Evolutionary conservation across 148 eudicot species (phyloP).

Genomic region (Nyssa sinensis): DNA sequence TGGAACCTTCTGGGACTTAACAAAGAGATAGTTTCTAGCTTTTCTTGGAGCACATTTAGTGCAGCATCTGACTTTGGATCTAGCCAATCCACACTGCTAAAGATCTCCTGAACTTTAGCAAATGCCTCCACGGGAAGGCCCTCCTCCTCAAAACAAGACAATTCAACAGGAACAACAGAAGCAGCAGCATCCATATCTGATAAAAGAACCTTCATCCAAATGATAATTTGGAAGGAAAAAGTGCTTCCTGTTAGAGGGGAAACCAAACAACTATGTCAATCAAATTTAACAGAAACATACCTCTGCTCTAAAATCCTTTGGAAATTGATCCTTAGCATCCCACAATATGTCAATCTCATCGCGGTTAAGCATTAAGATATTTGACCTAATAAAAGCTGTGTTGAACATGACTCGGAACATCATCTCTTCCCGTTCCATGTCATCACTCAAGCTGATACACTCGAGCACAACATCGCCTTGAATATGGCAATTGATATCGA

Average conservation of each 20-base stretch:
- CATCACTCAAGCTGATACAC: conserved; percentile 68
- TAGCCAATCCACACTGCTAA: conserved; percentile 83
- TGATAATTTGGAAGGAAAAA: not conserved
- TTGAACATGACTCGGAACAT: conserved; percentile 91
- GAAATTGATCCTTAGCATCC: conserved; percentile 72
- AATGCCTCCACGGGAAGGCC: conserved; percentile 96
- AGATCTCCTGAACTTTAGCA: conserved; percentile 84
- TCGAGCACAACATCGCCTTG: conserved; percentile 96
- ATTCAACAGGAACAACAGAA: conserved; percentile 50
- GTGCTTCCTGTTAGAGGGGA: not conserved
- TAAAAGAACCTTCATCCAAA: conserved; percentile 74
- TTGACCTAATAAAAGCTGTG: conserved; percentile 87
- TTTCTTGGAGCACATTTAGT: conserved; percentile 53
- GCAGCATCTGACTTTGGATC: conserved; percentile 64
- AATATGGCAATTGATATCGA: conserved; percentile 77
- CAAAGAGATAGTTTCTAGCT: too few species aligned
- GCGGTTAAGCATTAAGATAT: conserved; percentile 73
- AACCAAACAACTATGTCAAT: not conserved
- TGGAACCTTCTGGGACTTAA: conserved; percentile 23
- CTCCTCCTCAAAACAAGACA: conserved; percentile 79
- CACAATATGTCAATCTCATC: conserved; percentile 81
- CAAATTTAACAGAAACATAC: conserved; percentile 26
- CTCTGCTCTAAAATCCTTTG: conserved; percentile 86
- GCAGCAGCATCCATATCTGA: conserved; percentile 80
- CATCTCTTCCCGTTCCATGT: conserved; percentile 70